Evolutionary conservation across 495 filamentous ascomycete species (phyloP).

Genomic region (Talaromyces wortmannii): DNA sequence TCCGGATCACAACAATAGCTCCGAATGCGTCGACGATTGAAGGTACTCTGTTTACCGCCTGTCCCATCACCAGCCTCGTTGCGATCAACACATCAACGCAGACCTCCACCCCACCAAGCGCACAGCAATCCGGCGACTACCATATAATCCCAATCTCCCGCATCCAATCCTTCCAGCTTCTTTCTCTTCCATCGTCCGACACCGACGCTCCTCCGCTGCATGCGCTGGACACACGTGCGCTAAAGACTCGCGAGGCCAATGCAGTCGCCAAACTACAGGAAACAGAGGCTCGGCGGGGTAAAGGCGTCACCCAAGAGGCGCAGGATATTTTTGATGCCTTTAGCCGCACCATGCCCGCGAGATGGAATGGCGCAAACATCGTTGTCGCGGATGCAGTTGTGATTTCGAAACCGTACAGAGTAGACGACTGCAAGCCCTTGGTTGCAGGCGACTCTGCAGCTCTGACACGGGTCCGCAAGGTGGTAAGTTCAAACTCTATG

Average conservation of each 20-base stretch:
- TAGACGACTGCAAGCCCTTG: constrained; percentile 49
- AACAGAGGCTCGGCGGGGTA: constrained; percentile 46
- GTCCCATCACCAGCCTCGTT: constrained; percentile 58
- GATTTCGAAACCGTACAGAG: constrained; percentile 53
- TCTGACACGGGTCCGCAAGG: constrained; percentile 54
- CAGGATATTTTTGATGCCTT: constrained; percentile 67
- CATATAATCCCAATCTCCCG: constrained; percentile 58
- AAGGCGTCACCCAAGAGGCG: constrained; percentile 56
- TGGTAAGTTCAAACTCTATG: constrained; percentile 37
- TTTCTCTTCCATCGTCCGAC: constrained; percentile 30
- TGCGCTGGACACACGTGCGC: constrained; percentile 43
- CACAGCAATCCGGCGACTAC: constrained; percentile 45
- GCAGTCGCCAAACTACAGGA: constrained; percentile 48
- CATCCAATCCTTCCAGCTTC: constrained; percentile 51
- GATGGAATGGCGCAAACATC: constrained; percentile 57
- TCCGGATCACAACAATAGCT: constrained; percentile 53
- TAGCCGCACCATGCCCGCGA: constrained; percentile 53
- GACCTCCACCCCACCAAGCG: constrained; percentile 22
- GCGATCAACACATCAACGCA: constrained; percentile 47
- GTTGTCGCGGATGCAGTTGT: constrained; percentile 60
- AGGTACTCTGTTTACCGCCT: constrained; percentile 62
- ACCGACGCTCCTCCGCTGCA: constrained; percentile 32
- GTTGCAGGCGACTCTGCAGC: constrained; percentile 41
- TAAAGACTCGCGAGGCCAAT: constrained; percentile 47
- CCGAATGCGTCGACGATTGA: constrained; percentile 44